Conservation (phyloP, 129 eudicot genomes). For the Cynara cardunculus region DNA sequence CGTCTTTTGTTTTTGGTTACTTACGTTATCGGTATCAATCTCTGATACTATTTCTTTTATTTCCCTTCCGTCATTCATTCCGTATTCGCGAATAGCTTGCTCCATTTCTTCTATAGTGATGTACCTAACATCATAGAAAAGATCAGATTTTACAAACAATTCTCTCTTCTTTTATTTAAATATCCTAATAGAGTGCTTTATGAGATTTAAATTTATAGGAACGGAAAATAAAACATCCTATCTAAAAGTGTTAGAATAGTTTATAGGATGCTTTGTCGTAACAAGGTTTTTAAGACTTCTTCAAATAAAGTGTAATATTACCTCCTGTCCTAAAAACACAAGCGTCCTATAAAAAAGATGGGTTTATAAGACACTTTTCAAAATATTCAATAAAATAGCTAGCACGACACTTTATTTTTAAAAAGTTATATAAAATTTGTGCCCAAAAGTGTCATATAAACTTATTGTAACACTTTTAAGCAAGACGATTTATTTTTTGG, state of each 20-base stretch:
- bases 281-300: too few species aligned
- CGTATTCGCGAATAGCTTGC: constrained; percentile 76
- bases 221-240: too few species aligned
- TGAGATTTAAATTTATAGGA: neutral
- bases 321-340: neutral
- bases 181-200: neutral
- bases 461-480: neutral
- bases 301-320: too few species aligned
- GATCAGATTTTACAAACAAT: neutral
- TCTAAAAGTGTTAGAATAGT: too few species aligned
- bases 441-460: too few species aligned
- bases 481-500: neutral
- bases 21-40: constrained; percentile 70
- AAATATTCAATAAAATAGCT: too few species aligned
- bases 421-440: neutral
- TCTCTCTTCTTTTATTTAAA: neutral
- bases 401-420: neutral
- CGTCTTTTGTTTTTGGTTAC: constrained; percentile 13
- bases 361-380: neutral
- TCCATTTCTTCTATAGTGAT: constrained; percentile 80
- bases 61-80: constrained; percentile 68
- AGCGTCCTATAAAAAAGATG: too few species aligned
- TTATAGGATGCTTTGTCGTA: neutral
- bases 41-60: constrained; percentile 77
- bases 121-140: constrained; percentile 38